Percentiles rank a stretch among this genome's conserved stretches.
Conservation (phyloP, 2,329 filamentous ascomycete species). For the Aquanectria penicillioides region DNA sequence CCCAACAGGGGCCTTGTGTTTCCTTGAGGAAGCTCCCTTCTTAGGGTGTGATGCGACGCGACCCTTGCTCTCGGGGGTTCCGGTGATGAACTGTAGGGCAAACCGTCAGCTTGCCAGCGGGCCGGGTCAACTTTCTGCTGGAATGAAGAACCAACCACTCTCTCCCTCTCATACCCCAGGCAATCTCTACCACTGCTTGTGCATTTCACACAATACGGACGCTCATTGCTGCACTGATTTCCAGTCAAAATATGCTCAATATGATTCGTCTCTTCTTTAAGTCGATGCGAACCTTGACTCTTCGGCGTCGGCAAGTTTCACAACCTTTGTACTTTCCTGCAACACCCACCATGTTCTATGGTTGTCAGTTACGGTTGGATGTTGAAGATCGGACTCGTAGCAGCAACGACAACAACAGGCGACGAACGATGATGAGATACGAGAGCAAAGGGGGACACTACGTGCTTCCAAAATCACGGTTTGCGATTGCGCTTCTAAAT, state of each 20-base stretch:
- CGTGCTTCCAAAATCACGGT: slow-evolving; percentile 16
- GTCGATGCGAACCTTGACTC: slow-evolving; percentile 63
- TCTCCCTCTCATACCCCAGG: slow-evolving; percentile 70
- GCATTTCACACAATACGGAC: slow-evolving; percentile 70
- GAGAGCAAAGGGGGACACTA: slow-evolving; percentile 7
- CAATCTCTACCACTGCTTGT: slow-evolving; percentile 65
- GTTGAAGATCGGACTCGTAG: background rate
- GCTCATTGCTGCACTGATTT: slow-evolving; percentile 68
- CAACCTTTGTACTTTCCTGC: slow-evolving; percentile 73
- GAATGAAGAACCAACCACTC: too few species aligned
- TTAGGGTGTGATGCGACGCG: slow-evolving; percentile 67
- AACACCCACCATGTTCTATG: slow-evolving; percentile 66
- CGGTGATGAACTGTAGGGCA: slow-evolving; percentile 75
- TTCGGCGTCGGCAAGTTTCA: slow-evolving; percentile 67
- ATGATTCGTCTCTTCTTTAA: background rate
- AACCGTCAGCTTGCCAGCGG: too few species aligned
- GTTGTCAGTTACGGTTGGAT: background rate
- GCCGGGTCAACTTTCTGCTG: too few species aligned
- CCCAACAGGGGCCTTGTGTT: slow-evolving; percentile 38
- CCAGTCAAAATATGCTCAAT: slow-evolving; percentile 6
- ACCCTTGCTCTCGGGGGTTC: slow-evolving; percentile 63
- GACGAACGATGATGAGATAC: background rate
- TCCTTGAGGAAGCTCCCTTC: slow-evolving; percentile 49
- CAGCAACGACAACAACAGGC: background rate
- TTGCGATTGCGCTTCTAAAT: slow-evolving; percentile 33